phyloP scores from a whole-genome alignment of 805 yeast species.

The Saccharomycopsis oosterbeekiorum region DNA sequence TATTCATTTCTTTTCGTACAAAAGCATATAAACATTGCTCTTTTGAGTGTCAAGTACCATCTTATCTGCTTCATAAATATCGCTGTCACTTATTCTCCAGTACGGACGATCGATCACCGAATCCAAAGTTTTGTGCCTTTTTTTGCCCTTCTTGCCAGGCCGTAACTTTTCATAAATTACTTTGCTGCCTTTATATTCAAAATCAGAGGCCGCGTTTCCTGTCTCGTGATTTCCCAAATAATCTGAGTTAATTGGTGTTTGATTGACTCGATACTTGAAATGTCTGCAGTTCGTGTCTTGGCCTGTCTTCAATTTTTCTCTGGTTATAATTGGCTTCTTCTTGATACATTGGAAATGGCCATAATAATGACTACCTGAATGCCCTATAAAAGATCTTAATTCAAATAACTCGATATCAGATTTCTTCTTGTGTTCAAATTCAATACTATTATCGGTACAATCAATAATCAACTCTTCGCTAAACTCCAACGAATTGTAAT shows the following conservation, averaged over 20 bases:
- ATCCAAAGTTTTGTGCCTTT: constrained; percentile 31
- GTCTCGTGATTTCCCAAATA: constrained; percentile 9
- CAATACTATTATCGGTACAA: constrained; percentile 22
- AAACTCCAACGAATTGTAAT: neutral
- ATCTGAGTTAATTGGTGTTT: constrained; percentile 9
- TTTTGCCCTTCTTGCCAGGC: constrained; percentile 18
- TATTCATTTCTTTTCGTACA: constrained; percentile 42
- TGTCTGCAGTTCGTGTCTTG: neutral
- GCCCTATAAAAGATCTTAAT: constrained; percentile 67
- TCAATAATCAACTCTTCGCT: neutral
- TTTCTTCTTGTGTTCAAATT: neutral
- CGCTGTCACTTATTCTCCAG: constrained; percentile 82
- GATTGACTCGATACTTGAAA: neutral
- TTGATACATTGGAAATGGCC: constrained; percentile 91
- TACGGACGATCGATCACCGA: constrained; percentile 45
- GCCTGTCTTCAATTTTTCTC: neutral
- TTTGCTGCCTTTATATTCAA: constrained; percentile 6
- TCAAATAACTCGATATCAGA: constrained; percentile 34
- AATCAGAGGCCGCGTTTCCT: neutral
- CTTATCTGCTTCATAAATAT: constrained; percentile 49
- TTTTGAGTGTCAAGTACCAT: constrained; percentile 57
- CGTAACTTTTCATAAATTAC: neutral
- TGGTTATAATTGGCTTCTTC: constrained; percentile 45
- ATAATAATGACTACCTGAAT: constrained; percentile 76
- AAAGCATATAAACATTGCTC: constrained; percentile 75